phyloP scores from a whole-genome alignment of 495 filamentous ascomycete species.

The Beverwykella pulmonaria region DNA sequence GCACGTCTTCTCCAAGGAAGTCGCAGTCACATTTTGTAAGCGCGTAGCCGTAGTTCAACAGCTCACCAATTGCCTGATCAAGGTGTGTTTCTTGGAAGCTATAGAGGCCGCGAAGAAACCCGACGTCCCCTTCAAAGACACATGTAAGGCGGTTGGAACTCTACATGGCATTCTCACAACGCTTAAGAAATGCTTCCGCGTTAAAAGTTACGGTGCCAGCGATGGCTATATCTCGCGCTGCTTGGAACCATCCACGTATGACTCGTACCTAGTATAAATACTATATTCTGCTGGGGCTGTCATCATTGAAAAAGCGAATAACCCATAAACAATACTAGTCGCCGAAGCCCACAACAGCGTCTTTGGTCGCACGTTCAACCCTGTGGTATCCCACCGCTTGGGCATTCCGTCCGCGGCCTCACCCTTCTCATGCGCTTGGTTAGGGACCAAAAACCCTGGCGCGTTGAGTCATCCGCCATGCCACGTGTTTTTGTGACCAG shows the following conservation, averaged over 20 bases:
- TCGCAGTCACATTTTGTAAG: conserved; percentile 37
- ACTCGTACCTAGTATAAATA: conserved; percentile 34
- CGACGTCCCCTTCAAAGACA: conserved; percentile 49
- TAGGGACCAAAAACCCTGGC: too few species aligned
- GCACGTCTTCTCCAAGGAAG: conserved; percentile 21
- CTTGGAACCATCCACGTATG: background rate
- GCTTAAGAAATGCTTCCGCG: conserved; percentile 48
- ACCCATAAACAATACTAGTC: conserved; percentile 58
- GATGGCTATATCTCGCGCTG: conserved; percentile 35
- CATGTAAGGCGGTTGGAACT: conserved; percentile 46
- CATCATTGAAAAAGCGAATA: conserved; percentile 58
- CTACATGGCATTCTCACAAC: conserved; percentile 52
- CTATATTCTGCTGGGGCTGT: conserved; percentile 54
- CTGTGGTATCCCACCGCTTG: conserved; percentile 46
- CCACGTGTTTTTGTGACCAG: too few species aligned
- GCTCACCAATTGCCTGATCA: conserved; percentile 59
- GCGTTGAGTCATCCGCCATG: too few species aligned
- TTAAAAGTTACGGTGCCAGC: conserved; percentile 37
- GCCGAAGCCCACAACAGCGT: conserved; percentile 58
- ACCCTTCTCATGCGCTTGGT: too few species aligned
- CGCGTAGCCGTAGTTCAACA: conserved; percentile 39
- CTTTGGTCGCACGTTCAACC: conserved; percentile 68
- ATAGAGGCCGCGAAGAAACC: conserved; percentile 48
- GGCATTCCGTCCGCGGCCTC: too few species aligned
- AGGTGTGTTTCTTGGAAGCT: conserved; percentile 66